Conservation (phyloP, 495 filamentous ascomycete genomes). For the Trypethelium eluteriae region DNA sequence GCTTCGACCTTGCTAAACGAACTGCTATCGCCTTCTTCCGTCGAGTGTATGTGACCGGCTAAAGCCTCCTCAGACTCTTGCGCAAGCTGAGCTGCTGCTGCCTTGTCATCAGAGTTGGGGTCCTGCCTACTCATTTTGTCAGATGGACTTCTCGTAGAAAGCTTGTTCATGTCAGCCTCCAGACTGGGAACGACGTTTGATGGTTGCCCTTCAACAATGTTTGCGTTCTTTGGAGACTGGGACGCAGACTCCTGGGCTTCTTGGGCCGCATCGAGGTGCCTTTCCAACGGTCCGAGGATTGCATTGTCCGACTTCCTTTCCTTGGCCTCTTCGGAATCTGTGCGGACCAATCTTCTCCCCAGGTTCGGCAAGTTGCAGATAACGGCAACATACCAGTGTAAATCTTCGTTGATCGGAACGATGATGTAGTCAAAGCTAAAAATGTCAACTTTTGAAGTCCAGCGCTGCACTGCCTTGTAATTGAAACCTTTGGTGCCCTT, state of each 20-base stretch:
- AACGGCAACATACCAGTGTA: conserved; percentile 92
- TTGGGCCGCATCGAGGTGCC: background rate
- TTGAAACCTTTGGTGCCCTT: conserved; percentile 57
- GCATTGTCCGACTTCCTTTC: background rate
- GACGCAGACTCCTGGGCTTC: background rate
- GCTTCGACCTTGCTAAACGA: background rate
- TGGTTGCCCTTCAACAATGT: background rate
- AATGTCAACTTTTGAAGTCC: conserved; percentile 81
- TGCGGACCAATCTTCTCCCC: background rate
- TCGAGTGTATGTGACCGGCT: background rate
- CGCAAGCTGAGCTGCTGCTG: background rate
- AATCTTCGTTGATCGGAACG: conserved; percentile 78
- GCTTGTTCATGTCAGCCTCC: background rate
- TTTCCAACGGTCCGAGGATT: background rate
- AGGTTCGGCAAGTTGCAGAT: conserved; percentile 76
- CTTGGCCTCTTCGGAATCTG: conserved; percentile 18
- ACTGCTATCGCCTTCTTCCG: background rate
- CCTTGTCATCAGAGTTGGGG: background rate
- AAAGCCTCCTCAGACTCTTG: background rate
- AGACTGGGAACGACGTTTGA: background rate
- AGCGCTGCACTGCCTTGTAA: conserved; percentile 73
- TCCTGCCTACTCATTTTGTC: background rate
- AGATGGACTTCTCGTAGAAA: background rate
- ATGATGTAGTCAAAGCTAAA: conserved; percentile 83
- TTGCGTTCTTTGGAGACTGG: background rate